Base-by-base conservation (phyloP, 495 filamentous ascomycete genomes). In the Lophiostoma macrostomum region DNA sequence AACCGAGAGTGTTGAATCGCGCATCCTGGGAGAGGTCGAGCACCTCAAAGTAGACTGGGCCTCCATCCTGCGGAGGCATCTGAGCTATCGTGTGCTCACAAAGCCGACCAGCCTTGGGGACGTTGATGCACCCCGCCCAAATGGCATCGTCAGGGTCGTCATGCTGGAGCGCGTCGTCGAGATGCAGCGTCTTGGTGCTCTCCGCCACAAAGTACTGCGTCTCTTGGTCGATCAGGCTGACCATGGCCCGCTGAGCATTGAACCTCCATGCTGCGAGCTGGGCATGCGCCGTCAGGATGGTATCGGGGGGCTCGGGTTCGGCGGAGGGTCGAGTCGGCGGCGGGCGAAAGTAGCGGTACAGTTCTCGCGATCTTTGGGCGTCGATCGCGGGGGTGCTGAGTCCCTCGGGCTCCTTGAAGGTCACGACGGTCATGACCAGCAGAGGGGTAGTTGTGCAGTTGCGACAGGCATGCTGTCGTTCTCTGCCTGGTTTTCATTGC, bases 151-250 rank as follows among this genome's bases (percentile, higher is more conserved):
- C 68, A 8, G 63, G 56, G 1, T 58, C 63, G 16, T 73, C 69
- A 51, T 67, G 71, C 22, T 66, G 59, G 10, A 47, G 45, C 42
- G 50, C 70, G 41, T 70, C 63, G 4, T 51, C 50, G 0, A 73
- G 60, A 30, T 69, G 54, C 11, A 73, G 51, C 2, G 69, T 73
- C 48, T 73, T 74, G 3, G 76, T 74, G 20, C 73, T 67, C 56
- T 83, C 78, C 3, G 80, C 80, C 25, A 82, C 64, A 30, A 81
- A 77, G 39, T 77, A 81, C 60, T 82, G 71, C 13, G 47, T 68
- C 11, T 70, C 53, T 23, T 50, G 60, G 37, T 70, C 70, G 31
- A 74, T 67, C 28, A 76, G 39, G 50, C 69, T 71, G 42, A 64
- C 51, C 42, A 64, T 47, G 47, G 53, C 46, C 19, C 61, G 38